Evolutionary conservation across 306 rosid species (phyloP).

Genomic region (Ammopiptanthus mongolicus): DNA sequence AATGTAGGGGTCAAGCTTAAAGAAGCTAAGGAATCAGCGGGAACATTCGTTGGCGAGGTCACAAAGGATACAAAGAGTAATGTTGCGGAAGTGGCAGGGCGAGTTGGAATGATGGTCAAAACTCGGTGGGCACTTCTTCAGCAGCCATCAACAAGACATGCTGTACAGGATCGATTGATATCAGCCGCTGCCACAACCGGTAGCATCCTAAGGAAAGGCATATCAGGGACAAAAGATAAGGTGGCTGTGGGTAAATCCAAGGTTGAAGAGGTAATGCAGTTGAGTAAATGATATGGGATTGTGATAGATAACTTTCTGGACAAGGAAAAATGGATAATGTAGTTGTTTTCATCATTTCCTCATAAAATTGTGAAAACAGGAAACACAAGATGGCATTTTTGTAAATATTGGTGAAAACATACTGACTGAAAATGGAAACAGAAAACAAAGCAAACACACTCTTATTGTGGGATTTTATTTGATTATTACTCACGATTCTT

Average conservation of each 20-base stretch:
- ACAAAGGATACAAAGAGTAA: slow-evolving; percentile 88
- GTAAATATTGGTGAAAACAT: neutral
- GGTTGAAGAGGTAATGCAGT: slow-evolving; percentile 83
- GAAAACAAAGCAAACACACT: neutral
- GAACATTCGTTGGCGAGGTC: slow-evolving; percentile 82
- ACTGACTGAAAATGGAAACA: neutral
- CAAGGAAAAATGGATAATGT: slow-evolving; percentile 2
- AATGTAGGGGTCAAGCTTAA: slow-evolving; percentile 75
- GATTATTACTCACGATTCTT: neutral
- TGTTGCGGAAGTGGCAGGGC: slow-evolving; percentile 69
- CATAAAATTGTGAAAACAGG: neutral
- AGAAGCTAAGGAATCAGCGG: slow-evolving; percentile 88
- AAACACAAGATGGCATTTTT: neutral
- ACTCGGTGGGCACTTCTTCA: slow-evolving; percentile 82
- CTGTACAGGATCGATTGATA: slow-evolving; percentile 84
- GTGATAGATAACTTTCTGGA: neutral
- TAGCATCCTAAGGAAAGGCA: slow-evolving; percentile 64
- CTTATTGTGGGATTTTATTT: slow-evolving; percentile 6
- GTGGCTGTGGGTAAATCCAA: slow-evolving; percentile 73
- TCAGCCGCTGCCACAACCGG: slow-evolving; percentile 90
- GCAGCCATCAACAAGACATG: slow-evolving; percentile 88
- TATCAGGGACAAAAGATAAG: slow-evolving; percentile 85
- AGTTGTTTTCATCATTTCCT: neutral
- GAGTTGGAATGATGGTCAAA: slow-evolving; percentile 73
- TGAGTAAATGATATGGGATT: neutral